Percentiles rank a stretch among this genome's conserved stretches.
Conservation (phyloP, 2,329 filamentous ascomycete genomes). For the Epichloe sibirici region DNA sequence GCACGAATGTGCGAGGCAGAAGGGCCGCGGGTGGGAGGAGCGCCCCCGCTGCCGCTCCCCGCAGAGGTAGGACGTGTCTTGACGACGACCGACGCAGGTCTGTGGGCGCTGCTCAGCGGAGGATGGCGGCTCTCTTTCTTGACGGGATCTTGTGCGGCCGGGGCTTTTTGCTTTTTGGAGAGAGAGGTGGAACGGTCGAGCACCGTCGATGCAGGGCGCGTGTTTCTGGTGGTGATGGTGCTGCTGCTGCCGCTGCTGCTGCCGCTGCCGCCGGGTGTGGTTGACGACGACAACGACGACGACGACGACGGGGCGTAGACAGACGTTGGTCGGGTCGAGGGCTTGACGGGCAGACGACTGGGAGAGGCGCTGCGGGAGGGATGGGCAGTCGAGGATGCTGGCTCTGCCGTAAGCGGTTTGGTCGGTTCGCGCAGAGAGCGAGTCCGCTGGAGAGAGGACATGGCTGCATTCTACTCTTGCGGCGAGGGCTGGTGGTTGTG, state of each 20-base stretch:
- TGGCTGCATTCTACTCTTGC: neutral
- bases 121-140: constrained; percentile 20
- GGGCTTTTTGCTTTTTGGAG: neutral
- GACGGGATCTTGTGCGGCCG: constrained; percentile 3
- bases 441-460: constrained; percentile 7
- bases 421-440: constrained; percentile 29
- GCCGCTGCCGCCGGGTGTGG: constrained; percentile 2
- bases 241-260: neutral
- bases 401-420: constrained; percentile 5
- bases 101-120: constrained; percentile 21
- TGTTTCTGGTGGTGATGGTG: neutral
- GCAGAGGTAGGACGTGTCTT: constrained; percentile 20
- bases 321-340: constrained; percentile 22
- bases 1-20: constrained; percentile 17
- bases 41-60: constrained; percentile 12
- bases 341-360: constrained; percentile 38
- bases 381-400: constrained; percentile 6
- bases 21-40: constrained; percentile 10
- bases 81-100: constrained; percentile 12
- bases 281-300: constrained; percentile 1
- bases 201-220: constrained; percentile 7
- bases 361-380: constrained; percentile 30
- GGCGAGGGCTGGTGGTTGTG: neutral
- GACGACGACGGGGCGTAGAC: constrained; percentile 9
- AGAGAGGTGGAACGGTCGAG: constrained; percentile 14